Evolutionary conservation across 208 protist species (phyloP), one percentile per base, ranked within the genome.

Genomic region (Lotmaria passim): DNA sequence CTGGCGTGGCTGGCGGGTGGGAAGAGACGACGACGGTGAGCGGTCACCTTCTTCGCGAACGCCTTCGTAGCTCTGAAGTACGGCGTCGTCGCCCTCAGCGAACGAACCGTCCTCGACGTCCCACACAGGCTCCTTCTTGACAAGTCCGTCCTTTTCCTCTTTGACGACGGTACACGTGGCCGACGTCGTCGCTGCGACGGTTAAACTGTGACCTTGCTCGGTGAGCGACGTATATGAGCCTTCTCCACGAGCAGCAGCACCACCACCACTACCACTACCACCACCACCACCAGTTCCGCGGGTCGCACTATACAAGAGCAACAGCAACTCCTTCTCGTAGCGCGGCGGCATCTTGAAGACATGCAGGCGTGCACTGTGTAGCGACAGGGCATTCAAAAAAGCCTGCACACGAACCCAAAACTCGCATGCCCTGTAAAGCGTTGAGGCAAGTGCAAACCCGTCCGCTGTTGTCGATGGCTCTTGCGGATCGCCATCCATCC

Each of bases 311-410:
- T 87, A 82, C 7, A 95, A 75, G 5, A 92, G 60, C 34, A 77
- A n/a, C 59, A 93, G 86, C 12, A 95, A 77, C 46, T 89, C 85
- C 24, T 70, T 59, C 73, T 95, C 86, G 60, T 95, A 95, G 34
- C 83, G 83, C 28, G 85, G 78, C 38, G 81, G 80, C 57, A 95
- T 73, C 21, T 71, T 58, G 56, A 84, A 83, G 30, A 64, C 69
- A 74, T 89, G 75, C 51, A 89, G 65, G 21, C 80, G 81, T 15
- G 90, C 90, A 41, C 75, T 88, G 57, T 82, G 79, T 19, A 86
- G 60, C 11, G 87, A 91, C 19, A 90, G 66, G 0, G 86, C 80
- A 51, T 90, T 72, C 14, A 92, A 68, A 61, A 93, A 93, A 19
- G 75, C 79, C 36, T 87, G 85, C 12, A 93, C 80, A 1, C 85